Evolutionary conservation across 768 basidiomycete species (phyloP).

Genomic region (Hericium alpestre): DNA sequence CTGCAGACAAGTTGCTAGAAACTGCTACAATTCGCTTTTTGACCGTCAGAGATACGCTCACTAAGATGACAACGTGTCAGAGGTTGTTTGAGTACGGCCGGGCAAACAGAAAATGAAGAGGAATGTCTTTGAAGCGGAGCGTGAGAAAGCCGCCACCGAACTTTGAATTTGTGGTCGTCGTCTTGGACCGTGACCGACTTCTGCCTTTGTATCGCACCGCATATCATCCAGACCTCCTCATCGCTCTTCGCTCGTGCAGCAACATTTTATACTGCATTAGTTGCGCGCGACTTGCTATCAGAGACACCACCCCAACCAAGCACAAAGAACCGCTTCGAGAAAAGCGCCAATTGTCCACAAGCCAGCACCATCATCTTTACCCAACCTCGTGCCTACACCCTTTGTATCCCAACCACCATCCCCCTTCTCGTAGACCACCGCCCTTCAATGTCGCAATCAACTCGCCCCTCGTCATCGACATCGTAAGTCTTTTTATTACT

Average conservation of each 20-base stretch:
- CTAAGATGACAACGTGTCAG: no score
- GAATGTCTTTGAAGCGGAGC: background rate
- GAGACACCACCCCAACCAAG: background rate
- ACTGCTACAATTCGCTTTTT: no score
- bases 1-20: no score
- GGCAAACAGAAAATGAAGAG: background rate
- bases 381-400: background rate
- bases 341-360: background rate
- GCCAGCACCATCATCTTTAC: background rate
- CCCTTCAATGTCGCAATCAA: constrained; percentile 11
- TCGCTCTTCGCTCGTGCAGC: background rate
- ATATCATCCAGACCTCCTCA: background rate
- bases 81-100: no score
- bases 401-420: background rate
- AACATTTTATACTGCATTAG: background rate
- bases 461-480: constrained; percentile 11
- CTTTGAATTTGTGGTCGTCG: background rate
- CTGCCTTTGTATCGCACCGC: background rate
- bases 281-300: no score
- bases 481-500: constrained; percentile 6
- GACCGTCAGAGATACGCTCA: no score
- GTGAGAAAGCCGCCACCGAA: background rate
- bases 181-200: background rate
- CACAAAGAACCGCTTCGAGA: background rate
- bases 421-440: background rate